Evolutionary conservation across 352 stramenopile genomes (phyloP), one percentile per base, ranked within the genome.

Genomic region (Phytophthora syringae): DNA sequence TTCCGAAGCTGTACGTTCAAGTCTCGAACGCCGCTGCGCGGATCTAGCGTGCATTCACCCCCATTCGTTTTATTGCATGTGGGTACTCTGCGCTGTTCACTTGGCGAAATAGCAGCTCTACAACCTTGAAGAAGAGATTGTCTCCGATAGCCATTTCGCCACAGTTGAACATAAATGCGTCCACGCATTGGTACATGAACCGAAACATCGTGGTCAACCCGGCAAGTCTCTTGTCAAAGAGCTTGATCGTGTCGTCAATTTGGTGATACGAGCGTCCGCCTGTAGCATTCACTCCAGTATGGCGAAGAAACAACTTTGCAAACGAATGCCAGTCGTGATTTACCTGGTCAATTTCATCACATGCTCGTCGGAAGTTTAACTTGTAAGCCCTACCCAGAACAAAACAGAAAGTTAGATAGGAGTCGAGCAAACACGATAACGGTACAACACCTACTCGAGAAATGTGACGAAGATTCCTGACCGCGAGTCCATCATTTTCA

Each of bases 111-210:
- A 94, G 71, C 15, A 89, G 53, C n/a, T 90, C 68, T 59, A 93
- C 79, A n/a, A 80, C 70, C 5, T 74, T 51, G 34, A 90, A 84
- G 67, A 94, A 94, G 9, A 90, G 72, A 67, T 80, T 74, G 13
- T 87, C 72, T 10, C 86, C 86, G 40, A 91, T 93, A 12, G 86
- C 84, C 84, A 94, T 90, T 16, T 78, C 72, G 13, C 86, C 80
- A 50, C 84, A 94, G 45, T 93, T 60, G 50, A 85, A 92, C 7
- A 94, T 64, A 48, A 94, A 89, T 21, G 73, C 58, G 47, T 94
- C 84, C 32, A 92, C 78, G 58, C 84, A 92, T 55, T 87, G 81
- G 51, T 94, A 94, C 84, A 89, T 92, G 45, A 94, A 92, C 67
- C 77, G 81, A 55, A 92, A 90, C 52, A 92, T 82, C 18, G 86